Evolutionary conservation across 176 grass and related monocot species (phyloP).

Genomic region (Canna indica): DNA sequence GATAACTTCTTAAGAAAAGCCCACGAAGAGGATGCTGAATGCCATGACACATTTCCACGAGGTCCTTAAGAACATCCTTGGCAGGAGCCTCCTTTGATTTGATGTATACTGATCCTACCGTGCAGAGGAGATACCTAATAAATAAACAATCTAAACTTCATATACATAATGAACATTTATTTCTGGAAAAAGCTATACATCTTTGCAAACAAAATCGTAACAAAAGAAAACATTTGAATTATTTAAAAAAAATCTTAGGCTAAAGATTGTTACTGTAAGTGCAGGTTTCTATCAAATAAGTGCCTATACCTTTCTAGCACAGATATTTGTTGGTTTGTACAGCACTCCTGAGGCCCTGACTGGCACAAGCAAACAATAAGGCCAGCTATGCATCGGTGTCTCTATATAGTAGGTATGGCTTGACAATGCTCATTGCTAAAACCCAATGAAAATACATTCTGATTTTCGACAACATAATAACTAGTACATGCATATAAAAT

Average conservation of each 20-base stretch:
- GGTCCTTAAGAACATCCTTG: slow-evolving; percentile 95
- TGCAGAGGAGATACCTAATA: slow-evolving; percentile 90
- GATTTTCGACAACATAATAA: background rate
- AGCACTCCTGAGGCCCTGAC: too few species aligned
- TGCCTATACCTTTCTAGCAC: too few species aligned
- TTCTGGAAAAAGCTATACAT: background rate
- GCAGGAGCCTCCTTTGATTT: slow-evolving; percentile 95
- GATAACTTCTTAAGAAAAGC: slow-evolving; percentile 98
- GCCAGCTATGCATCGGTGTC: background rate
- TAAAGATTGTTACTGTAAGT: background rate
- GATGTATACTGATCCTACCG: slow-evolving; percentile 92
- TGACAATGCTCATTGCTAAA: background rate
- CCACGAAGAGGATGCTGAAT: slow-evolving; percentile 95
- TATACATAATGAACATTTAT: background rate
- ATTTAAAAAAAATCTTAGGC: background rate
- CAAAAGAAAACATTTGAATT: background rate
- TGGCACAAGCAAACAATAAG: background rate
- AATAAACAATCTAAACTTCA: slow-evolving; percentile 28
- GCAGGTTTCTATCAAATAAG: too few species aligned
- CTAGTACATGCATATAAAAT: too few species aligned
- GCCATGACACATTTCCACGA: slow-evolving; percentile 92
- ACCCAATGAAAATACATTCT: too few species aligned
- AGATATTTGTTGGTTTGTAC: background rate
- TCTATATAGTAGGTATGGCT: background rate
- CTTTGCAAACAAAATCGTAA: background rate